These are phyloP conservation scores for Fennellomyces sp. DNA, from an alignment of 371 early-diverging fungal species.

Conservation along the genomic window DNA sequence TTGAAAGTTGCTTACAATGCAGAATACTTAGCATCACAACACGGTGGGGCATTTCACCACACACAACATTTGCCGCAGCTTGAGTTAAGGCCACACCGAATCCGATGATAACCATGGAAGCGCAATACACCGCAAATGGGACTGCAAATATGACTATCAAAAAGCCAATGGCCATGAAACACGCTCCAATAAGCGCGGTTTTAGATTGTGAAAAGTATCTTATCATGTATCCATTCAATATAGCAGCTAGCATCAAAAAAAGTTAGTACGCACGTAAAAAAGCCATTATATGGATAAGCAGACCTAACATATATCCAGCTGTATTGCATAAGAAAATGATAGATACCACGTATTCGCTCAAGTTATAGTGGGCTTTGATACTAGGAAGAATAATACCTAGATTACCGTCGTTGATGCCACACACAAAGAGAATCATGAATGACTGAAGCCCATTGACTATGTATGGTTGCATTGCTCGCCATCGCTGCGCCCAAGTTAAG, in stretches of 20 bases:
- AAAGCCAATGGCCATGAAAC: constrained; percentile 16
- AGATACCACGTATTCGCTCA: constrained; percentile 28
- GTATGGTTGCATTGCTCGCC: constrained; percentile 7
- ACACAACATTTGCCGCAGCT: constrained; percentile 25
- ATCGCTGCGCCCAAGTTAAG: constrained; percentile 7
- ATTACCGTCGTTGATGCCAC: constrained; percentile 28
- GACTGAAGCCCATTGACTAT: constrained; percentile 17
- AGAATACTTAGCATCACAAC: constrained; percentile 28
- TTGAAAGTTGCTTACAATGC: constrained; percentile 26
- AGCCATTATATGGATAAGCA: too few species aligned
- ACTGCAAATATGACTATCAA: constrained; percentile 14
- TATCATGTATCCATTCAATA: constrained; percentile 26
- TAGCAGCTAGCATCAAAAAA: too few species aligned
- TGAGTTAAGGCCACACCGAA: constrained; percentile 23
- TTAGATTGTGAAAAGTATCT: constrained; percentile 12
- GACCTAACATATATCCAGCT: constrained; percentile 22
- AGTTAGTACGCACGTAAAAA: too few species aligned
- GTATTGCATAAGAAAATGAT: constrained; percentile 25
- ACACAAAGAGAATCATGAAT: constrained; percentile 19
- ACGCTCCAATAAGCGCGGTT: constrained; percentile 18
- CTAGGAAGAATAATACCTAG: constrained; percentile 33
- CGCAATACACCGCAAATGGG: constrained; percentile 23
- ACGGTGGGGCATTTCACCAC: constrained; percentile 19
- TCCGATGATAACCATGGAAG: constrained; percentile 21
- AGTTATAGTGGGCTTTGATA: constrained; percentile 26